Base-by-base conservation (phyloP, 768 basidiomycete species). In the Termitomyces bulborhizus region DNA sequence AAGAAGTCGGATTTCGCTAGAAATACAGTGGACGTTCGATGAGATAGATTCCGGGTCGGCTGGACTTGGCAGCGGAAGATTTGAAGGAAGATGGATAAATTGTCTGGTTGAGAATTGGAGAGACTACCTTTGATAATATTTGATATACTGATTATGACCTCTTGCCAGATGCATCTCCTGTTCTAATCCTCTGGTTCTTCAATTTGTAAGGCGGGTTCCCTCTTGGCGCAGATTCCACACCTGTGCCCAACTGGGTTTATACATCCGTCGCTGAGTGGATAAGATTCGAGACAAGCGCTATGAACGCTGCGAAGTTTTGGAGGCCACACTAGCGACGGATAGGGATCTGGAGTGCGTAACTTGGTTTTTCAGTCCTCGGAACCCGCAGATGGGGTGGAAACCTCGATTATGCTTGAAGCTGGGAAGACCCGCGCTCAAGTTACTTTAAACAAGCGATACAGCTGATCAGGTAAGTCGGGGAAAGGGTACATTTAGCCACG, bases 131-230 rank as follows among this genome's bases (percentile, higher is more conserved):
- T 21, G 1, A 1, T 21, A 21, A n/a, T n/a, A n/a, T 21, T 21
- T 40, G 27, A 40, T 18, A 27, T 7, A 7, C 24, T 29, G 4
- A 18, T n/a, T 18, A n/a, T n/a, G n/a, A n/a, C n/a, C n/a, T n/a
- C n/a, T n/a, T n/a, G n/a, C n/a, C n/a, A n/a, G n/a, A n/a, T n/a
- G n/a, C n/a, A n/a, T n/a, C n/a, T n/a, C n/a, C n/a, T n/a, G n/a
- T n/a, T n/a, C n/a, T n/a, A n/a, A 48, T 90, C 45, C 66, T 89
- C 4, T 90, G 85, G 87, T 87, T 88, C 69, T 90, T 90, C 60
- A 88, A 90, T 68, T 89, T 88, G 3, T 75, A 86, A 74, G 83
- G 84, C 32, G 86, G 86, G 0, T 68, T 76, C 60, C 75, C 72
- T 44, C 70, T 68, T 4, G 75, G 80, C 41, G 65, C 68, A 0